These are phyloP conservation scores for Clonostachys rosea DNA, from an alignment of 2,329 filamentous ascomycete genomes.

Conservation along the genomic window DNA sequence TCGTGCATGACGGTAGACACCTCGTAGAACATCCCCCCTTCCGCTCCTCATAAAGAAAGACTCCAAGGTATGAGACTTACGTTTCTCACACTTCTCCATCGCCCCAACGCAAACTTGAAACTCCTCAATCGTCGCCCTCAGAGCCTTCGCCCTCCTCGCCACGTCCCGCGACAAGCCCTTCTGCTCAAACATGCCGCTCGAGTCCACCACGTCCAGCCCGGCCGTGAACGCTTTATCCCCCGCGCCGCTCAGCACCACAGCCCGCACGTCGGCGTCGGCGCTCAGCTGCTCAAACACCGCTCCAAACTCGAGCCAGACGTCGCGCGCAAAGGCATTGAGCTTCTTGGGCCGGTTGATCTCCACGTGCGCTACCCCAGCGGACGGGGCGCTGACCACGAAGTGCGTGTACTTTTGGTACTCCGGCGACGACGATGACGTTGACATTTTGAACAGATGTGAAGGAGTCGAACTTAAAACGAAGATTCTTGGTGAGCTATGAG, in stretches of 20 bases:
- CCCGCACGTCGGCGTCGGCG: slow-evolving; percentile 65
- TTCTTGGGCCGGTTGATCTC: slow-evolving; percentile 86
- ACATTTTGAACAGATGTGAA: slow-evolving; percentile 4
- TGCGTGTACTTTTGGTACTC: slow-evolving; percentile 51
- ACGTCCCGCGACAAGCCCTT: slow-evolving; percentile 38
- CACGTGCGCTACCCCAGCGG: slow-evolving; percentile 76
- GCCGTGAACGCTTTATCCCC: slow-evolving; percentile 82
- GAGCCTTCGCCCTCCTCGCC: slow-evolving; percentile 55
- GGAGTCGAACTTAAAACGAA: no score
- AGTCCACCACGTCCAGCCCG: slow-evolving; percentile 77
- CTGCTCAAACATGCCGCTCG: slow-evolving; percentile 40
- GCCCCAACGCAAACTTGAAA: slow-evolving; percentile 77
- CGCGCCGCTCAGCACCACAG: slow-evolving; percentile 73
- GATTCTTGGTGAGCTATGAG: no score
- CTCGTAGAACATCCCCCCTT: no score
- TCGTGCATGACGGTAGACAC: no score
- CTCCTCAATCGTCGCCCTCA: slow-evolving; percentile 67
- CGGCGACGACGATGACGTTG: slow-evolving; percentile 15
- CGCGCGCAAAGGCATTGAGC: slow-evolving; percentile 80
- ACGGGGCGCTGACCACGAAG: slow-evolving; percentile 71
- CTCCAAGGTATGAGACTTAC: slow-evolving; percentile 34
- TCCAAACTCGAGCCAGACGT: slow-evolving; percentile 83
- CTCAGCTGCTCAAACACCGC: slow-evolving; percentile 70
- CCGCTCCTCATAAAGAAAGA: no score
- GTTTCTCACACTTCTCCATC: slow-evolving; percentile 86